Percentiles rank a stretch among this genome's conserved stretches.
phyloP scores from a whole-genome alignment of 371 early-diverging fungal genomes.

The Dinochytrium kinnereticum region DNA sequence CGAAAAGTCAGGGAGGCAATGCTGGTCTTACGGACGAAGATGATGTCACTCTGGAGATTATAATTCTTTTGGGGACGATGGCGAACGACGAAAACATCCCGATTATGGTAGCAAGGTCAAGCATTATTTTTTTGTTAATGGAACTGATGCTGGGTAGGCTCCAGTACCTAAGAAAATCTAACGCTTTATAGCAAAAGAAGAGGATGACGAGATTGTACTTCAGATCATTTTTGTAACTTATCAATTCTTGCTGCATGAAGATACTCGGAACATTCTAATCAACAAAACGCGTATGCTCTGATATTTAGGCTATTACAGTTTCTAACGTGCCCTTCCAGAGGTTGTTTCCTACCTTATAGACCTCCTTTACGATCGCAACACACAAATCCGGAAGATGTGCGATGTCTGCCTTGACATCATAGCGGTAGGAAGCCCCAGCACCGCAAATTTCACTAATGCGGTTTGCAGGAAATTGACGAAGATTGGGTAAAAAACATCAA shows the following conservation, averaged over 20 bases:
- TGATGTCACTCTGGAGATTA: slow-evolving; percentile 52
- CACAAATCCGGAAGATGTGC: slow-evolving; percentile 57
- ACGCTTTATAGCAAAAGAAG: slow-evolving; percentile 51
- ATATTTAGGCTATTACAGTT: neutral
- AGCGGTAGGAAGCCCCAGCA: slow-evolving; percentile 37
- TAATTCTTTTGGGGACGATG: slow-evolving; percentile 56
- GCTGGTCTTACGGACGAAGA: slow-evolving; percentile 46
- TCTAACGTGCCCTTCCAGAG: slow-evolving; percentile 35
- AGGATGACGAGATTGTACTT: slow-evolving; percentile 64
- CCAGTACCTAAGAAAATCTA: neutral
- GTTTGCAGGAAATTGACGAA: slow-evolving; percentile 52
- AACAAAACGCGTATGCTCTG: slow-evolving; percentile 45
- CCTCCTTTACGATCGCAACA: slow-evolving; percentile 58
- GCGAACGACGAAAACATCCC: slow-evolving; percentile 52
- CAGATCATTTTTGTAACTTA: slow-evolving; percentile 57
- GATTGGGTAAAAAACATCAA: slow-evolving; percentile 53
- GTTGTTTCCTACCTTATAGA: slow-evolving; percentile 58
- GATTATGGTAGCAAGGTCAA: slow-evolving; percentile 42
- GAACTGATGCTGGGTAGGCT: slow-evolving; percentile 54
- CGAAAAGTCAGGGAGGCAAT: slow-evolving; percentile 12
- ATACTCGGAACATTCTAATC: slow-evolving; percentile 44
- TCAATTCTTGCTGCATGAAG: slow-evolving; percentile 51
- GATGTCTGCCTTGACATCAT: slow-evolving; percentile 58
- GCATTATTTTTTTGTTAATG: slow-evolving; percentile 43
- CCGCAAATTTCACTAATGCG: neutral